Percentiles rank a stretch among this genome's conserved stretches.
Conservation (phyloP, 148 eudicot species). For the Pouteria glomerata region DNA sequence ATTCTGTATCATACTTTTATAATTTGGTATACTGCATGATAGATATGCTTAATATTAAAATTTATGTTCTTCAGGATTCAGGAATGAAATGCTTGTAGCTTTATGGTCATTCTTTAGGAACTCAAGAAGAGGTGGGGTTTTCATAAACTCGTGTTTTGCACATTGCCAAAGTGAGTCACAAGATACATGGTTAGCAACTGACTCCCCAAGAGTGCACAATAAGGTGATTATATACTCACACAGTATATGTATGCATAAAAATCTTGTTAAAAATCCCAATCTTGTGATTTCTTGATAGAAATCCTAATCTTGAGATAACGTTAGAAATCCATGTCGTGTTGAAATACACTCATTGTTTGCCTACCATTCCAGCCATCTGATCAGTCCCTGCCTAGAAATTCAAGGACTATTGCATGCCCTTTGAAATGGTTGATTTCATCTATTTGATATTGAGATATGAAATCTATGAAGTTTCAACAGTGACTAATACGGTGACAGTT, state of each 20-base stretch:
- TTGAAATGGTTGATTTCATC: background rate
- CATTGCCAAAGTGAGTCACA: constrained; percentile 94
- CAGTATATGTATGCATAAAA: too few relatives aligned
- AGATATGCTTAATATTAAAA: background rate
- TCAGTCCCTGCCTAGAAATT: background rate
- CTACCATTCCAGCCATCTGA: background rate
- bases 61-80: constrained; percentile 43
- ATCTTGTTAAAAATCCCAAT: too few relatives aligned
- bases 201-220: constrained; percentile 71
- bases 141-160: constrained; percentile 87
- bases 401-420: background rate
- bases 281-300: too few relatives aligned
- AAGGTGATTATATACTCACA: too few relatives aligned
- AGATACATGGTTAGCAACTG: constrained; percentile 68
- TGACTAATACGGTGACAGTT: background rate
- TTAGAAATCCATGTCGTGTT: too few relatives aligned
- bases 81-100: constrained; percentile 63
- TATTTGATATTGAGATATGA: background rate
- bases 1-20: background rate
- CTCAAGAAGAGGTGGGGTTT: constrained; percentile 75
- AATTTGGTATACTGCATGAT: background rate
- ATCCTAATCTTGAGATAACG: too few relatives aligned
- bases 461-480: background rate
- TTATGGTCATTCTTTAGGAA: constrained; percentile 37
- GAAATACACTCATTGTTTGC: too few relatives aligned